Base-by-base conservation (phyloP, 2,329 filamentous ascomycete genomes). In the Parafenestella ontariensis region DNA sequence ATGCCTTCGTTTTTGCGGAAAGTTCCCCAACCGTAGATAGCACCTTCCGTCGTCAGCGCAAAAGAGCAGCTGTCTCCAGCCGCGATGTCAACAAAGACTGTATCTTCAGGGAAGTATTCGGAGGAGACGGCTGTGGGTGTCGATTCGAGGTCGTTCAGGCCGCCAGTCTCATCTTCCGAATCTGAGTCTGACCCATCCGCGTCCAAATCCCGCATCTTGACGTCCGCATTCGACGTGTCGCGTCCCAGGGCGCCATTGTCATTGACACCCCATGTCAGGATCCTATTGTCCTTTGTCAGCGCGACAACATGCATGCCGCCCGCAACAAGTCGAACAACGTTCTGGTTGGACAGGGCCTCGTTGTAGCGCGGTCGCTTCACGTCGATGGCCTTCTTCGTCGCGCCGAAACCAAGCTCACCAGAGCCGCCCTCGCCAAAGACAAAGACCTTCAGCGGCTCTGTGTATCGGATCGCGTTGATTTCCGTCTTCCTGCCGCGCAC, bases 191-290 rank as follows among this genome's bases (percentile, higher is more conserved):
- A 64, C 18, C 85, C 85, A 51, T 84, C 74, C 11, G 77, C 79
- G 36, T 81, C 79, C 45, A 83, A 78, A 53, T 84, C 82, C 59
- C 79, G 80, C 66, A 83, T 76, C 48, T 86, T 86, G 44, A 88
- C 88, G 2, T 88, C 85, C 4, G 59, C 71, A 82, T 87, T 89
- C 11, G 78, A 78, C 3, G 89, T 93, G 70, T 90, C 85, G 69
- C 91, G 83, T 37, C 91, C 91, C 33, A 96, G 83, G 8, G 91
- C 90, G 59, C 89, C 89, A 69, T 92, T 87, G 70, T 96, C 91
- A 71, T 95, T 95, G 64, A 95, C 91, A 49, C 91, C 91, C 91
- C 91, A 96, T 24, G 90, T 92, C 49, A 92, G 79, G 64, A 96
- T 89, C 77, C 87, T 88, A 80, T 92, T 91, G 74, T 94, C 89